Conservation (phyloP, 148 eudicot genomes). For the Vaccinium vitisidaea region DNA sequence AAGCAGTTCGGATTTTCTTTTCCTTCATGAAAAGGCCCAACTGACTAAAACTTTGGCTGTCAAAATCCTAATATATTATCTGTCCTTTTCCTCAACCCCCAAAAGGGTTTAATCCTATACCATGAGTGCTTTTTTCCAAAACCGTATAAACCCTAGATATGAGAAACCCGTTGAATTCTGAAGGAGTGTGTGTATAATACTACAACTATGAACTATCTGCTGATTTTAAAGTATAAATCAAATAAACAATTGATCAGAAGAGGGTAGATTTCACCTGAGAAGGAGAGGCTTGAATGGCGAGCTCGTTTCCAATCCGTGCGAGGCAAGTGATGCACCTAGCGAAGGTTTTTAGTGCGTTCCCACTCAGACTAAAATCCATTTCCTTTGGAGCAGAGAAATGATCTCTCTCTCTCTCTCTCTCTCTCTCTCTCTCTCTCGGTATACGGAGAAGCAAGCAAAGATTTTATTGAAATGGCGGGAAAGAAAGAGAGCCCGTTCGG, state of each 20-base stretch:
- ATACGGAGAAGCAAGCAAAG: neutral
- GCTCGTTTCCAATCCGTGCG: conserved; percentile 92
- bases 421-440: neutral
- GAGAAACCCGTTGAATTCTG: neutral
- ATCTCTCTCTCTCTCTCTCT: neutral
- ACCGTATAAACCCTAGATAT: neutral
- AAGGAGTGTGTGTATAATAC: neutral
- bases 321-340: conserved; percentile 79
- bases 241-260: too few relatives aligned
- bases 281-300: conserved; percentile 79
- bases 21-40: neutral
- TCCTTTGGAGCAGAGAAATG: neutral
- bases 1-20: neutral
- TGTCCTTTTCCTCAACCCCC: neutral
- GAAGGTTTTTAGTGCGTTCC: conserved; percentile 76
- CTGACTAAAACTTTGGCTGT: neutral
- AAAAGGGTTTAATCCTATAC: neutral
- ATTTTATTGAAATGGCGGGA: neutral
- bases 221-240: neutral
- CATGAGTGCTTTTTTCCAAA: neutral
- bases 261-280: conserved; percentile 49
- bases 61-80: neutral
- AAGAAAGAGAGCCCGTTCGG: neutral
- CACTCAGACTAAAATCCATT: conserved; percentile 82
- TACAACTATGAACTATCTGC: neutral